These are phyloP conservation scores for Phytophthora hibernalis DNA, from an alignment of 352 stramenopile genomes.

Conservation along the genomic window DNA sequence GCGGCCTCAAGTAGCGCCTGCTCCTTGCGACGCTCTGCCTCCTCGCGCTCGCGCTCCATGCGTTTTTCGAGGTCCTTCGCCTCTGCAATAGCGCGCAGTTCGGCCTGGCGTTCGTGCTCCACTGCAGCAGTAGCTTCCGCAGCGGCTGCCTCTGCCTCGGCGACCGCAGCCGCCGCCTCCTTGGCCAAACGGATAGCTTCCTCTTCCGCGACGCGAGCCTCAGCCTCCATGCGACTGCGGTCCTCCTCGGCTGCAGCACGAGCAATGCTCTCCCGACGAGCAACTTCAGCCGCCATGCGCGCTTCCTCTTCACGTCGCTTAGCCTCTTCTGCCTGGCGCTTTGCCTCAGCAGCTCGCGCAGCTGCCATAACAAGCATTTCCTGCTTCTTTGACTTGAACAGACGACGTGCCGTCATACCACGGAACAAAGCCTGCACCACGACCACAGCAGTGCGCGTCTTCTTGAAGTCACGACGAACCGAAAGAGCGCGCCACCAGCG, in stretches of 20 bases:
- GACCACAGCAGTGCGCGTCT: conserved; percentile 74
- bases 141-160: conserved; percentile 69
- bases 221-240: conserved; percentile 81
- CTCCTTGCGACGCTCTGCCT: conserved; percentile 73
- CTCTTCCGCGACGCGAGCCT: conserved; percentile 76
- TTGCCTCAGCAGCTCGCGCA: conserved; percentile 73
- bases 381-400: conserved; percentile 89
- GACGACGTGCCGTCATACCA: conserved; percentile 69
- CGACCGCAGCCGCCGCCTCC: conserved; percentile 60
- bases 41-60: conserved; percentile 55
- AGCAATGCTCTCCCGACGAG: conserved; percentile 82
- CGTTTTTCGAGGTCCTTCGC: conserved; percentile 79
- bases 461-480: conserved; percentile 83
- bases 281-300: conserved; percentile 59
- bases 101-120: conserved; percentile 83
- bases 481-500: conserved; percentile 85
- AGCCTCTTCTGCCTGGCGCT: conserved; percentile 83
- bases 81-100: conserved; percentile 83
- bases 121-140: conserved; percentile 79
- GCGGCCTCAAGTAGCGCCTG: conserved; percentile 70
- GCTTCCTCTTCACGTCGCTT: conserved; percentile 84
- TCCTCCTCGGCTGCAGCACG: conserved; percentile 63
- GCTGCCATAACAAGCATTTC: conserved; percentile 83
- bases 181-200: conserved; percentile 76
- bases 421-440: conserved; percentile 85